A percentile compares a stretch with the other conserved stretches of the same genome.
Evolutionary conservation across 2,329 filamentous ascomycete species (phyloP).

Genomic region (Fusarium compactum): DNA sequence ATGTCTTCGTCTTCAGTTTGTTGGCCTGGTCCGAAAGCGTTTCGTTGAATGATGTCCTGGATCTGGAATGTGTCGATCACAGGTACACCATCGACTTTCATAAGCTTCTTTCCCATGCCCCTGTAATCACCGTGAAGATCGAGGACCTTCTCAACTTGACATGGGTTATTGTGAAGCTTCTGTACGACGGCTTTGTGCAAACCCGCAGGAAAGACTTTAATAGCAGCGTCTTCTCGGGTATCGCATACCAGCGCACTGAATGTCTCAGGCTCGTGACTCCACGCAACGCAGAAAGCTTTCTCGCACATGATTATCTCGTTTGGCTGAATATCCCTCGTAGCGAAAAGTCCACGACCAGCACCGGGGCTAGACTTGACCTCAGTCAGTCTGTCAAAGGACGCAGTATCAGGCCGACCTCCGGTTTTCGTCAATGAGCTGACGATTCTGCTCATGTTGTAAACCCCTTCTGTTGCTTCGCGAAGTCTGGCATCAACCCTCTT

Average conservation of each 20-base stretch:
- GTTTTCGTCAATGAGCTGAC: constrained; percentile 39
- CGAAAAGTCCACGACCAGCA: constrained; percentile 55
- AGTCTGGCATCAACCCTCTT: constrained; percentile 40
- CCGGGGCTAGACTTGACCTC: constrained; percentile 45
- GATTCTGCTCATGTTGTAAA: constrained; percentile 43
- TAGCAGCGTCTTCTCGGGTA: constrained; percentile 42
- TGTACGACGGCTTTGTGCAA: constrained; percentile 48
- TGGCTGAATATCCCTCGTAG: constrained; percentile 46
- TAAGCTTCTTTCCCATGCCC: constrained; percentile 34
- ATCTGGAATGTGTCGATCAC: constrained; percentile 50
- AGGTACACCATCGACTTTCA: constrained; percentile 44
- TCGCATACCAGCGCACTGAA: constrained; percentile 51
- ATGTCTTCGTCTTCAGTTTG: constrained; percentile 47
- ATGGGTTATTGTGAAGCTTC: constrained; percentile 48
- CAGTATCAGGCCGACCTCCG: constrained; percentile 49
- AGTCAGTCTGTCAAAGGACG: constrained; percentile 46
- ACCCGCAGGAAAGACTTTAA: constrained; percentile 49
- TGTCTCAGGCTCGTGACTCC: constrained; percentile 48
- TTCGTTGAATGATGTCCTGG: constrained; percentile 51
- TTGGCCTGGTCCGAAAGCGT: constrained; percentile 50
- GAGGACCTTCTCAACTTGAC: constrained; percentile 39
- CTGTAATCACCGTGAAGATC: constrained; percentile 47
- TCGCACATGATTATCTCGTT: constrained; percentile 53
- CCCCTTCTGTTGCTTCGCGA: constrained; percentile 40
- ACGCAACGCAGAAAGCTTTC: constrained; percentile 51